Percentiles rank a stretch among this genome's conserved stretches.
Evolutionary conservation across 2,329 filamentous ascomycete genomes (phyloP).

Genomic region (Simplicillium aogashimaense): DNA sequence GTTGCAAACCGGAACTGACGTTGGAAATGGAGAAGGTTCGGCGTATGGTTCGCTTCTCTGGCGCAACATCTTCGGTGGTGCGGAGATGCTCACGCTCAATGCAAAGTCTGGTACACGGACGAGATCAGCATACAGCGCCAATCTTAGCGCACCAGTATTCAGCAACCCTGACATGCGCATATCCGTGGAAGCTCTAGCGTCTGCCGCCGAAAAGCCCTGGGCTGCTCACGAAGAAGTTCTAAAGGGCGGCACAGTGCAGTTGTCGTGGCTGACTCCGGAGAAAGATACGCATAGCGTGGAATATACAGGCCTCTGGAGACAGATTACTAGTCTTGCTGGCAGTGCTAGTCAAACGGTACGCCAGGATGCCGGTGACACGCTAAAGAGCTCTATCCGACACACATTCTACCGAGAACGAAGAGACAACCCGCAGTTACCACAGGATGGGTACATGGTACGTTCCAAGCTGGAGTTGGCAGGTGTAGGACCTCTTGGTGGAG

Average conservation of each 20-base stretch:
- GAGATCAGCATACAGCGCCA: slow-evolving; percentile 80
- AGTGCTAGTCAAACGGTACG: slow-evolving; percentile 75
- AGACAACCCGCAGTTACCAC: slow-evolving; percentile 77
- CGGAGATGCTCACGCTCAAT: slow-evolving; percentile 79
- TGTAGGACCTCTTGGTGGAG: slow-evolving; percentile 71
- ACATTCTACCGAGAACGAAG: slow-evolving; percentile 71
- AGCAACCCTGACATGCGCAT: slow-evolving; percentile 75
- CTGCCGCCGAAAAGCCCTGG: slow-evolving; percentile 81
- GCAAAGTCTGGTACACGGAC: slow-evolving; percentile 85
- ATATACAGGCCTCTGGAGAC: slow-evolving; percentile 78
- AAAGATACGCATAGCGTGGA: slow-evolving; percentile 67
- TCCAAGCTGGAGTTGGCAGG: slow-evolving; percentile 78
- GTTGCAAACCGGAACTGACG: slow-evolving; percentile 88
- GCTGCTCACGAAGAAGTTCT: slow-evolving; percentile 88
- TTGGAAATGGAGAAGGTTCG: slow-evolving; percentile 88
- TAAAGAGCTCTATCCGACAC: slow-evolving; percentile 81
- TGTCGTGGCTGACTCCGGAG: slow-evolving; percentile 59
- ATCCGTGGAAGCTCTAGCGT: slow-evolving; percentile 71
- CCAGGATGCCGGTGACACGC: slow-evolving; percentile 76
- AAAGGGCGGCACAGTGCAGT: slow-evolving; percentile 65
- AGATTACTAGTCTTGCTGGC: slow-evolving; percentile 68
- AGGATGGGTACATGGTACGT: slow-evolving; percentile 71
- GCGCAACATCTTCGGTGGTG: slow-evolving; percentile 90
- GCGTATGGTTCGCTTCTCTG: slow-evolving; percentile 81
- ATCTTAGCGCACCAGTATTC: slow-evolving; percentile 71